A percentile compares a stretch with the other conserved stretches of the same genome.
Conservation (phyloP, 176 grass and related monocot genomes). For the Alopecurus myosuroides region DNA sequence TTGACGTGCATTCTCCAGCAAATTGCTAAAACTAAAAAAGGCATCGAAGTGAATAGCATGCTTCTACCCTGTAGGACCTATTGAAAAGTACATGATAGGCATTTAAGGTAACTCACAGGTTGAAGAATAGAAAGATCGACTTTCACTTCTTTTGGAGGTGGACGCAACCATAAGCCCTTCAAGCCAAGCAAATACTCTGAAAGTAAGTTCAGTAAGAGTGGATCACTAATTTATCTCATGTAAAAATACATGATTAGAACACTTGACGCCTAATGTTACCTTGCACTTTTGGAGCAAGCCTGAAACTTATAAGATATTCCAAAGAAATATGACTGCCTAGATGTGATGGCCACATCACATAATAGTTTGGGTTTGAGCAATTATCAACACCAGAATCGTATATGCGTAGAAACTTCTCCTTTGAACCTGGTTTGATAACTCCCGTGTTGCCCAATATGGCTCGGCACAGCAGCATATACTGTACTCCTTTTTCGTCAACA, state of each 20-base stretch:
- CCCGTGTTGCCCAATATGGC: slow-evolving; percentile 39
- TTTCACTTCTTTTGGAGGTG: slow-evolving; percentile 13
- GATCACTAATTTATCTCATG: neutral
- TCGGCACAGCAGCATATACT: slow-evolving; percentile 58
- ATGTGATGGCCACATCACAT: slow-evolving; percentile 26
- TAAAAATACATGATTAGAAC: neutral
- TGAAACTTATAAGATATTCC: slow-evolving; percentile 49
- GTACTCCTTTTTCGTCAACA: slow-evolving; percentile 63
- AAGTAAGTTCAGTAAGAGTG: slow-evolving; percentile 19
- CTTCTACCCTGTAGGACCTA: neutral
- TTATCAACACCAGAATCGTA: slow-evolving; percentile 32
- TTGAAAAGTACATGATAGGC: neutral
- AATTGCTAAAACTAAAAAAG: neutral
- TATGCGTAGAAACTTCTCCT: slow-evolving; percentile 18
- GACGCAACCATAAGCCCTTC: slow-evolving; percentile 23
- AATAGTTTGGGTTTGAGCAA: slow-evolving; percentile 37
- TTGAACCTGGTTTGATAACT: slow-evolving; percentile 19
- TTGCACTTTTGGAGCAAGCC: slow-evolving; percentile 46
- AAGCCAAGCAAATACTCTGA: slow-evolving; percentile 47
- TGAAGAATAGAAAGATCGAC: slow-evolving; percentile 28
- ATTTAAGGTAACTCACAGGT: slow-evolving; percentile 34
- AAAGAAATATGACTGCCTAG: slow-evolving; percentile 32
- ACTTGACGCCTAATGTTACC: slow-evolving; percentile 7
- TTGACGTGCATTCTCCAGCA: neutral
- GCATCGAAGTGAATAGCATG: neutral